phyloP scores from a whole-genome alignment of 1,139 yeast species.

The Taphrina wiesneri region DNA sequence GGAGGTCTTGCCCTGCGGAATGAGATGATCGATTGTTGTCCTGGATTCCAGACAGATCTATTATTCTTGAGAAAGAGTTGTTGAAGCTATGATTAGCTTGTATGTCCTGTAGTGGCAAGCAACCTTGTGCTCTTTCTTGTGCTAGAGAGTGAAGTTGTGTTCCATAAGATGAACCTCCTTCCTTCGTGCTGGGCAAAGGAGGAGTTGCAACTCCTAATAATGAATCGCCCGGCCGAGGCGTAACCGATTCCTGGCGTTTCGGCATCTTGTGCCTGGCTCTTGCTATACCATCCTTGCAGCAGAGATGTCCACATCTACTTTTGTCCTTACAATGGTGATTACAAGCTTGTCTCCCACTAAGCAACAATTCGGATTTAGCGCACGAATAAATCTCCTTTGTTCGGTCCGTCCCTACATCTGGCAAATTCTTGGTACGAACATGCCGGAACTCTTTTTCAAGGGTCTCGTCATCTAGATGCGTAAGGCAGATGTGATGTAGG shows the following conservation, averaged over 20 bases:
- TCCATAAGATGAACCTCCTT: too few relatives aligned
- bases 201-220: too few relatives aligned
- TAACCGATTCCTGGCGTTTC: background rate
- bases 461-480: background rate
- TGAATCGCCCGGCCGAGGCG: background rate
- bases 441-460: background rate
- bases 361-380: background rate
- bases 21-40: too few relatives aligned
- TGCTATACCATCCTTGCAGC: conserved; percentile 16
- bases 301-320: conserved; percentile 5
- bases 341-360: conserved; percentile 9
- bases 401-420: background rate
- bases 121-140: too few relatives aligned
- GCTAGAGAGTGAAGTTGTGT: too few relatives aligned
- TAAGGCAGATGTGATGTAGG: too few relatives aligned
- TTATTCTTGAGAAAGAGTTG: background rate
- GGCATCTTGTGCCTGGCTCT: background rate
- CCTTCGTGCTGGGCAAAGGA: too few relatives aligned
- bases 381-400: background rate
- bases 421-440: background rate
- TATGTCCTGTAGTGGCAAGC: too few relatives aligned
- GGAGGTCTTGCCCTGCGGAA: too few relatives aligned
- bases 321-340: conserved; percentile 22
- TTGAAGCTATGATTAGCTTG: too few relatives aligned
- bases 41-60: background rate